Evolutionary conservation across 768 basidiomycete genomes (phyloP).

Genomic region (Suillus paluster): DNA sequence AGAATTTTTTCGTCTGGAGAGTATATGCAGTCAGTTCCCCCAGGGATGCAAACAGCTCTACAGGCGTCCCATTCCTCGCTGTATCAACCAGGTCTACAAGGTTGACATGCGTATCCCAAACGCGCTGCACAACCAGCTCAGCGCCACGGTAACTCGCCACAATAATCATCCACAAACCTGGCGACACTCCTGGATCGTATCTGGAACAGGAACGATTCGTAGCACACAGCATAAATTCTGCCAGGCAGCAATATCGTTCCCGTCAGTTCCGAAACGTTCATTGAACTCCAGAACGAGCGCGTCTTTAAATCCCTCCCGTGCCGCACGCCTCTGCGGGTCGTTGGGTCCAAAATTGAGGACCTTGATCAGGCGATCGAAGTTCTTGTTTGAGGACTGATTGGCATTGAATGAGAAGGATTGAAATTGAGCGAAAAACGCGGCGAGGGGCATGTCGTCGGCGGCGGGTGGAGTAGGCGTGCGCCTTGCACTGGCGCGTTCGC

Average conservation of each 20-base stretch:
- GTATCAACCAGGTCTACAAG: constrained; percentile 37
- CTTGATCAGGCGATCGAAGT: constrained; percentile 1
- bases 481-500: neutral
- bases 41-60: constrained; percentile 26
- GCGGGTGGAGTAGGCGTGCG: neutral
- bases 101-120: constrained; percentile 33
- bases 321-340: neutral
- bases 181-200: neutral
- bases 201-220: constrained; percentile 7
- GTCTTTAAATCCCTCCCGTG: constrained; percentile 5
- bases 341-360: neutral
- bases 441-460: neutral
- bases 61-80: constrained; percentile 13
- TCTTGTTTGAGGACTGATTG: neutral
- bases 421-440: constrained; percentile 7
- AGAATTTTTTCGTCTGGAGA: constrained; percentile 15
- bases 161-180: neutral
- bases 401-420: constrained; percentile 6
- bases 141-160: neutral
- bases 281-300: constrained; percentile 16
- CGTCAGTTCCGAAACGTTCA: constrained; percentile 13
- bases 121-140: neutral
- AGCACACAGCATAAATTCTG: constrained; percentile 9
- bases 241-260: constrained; percentile 11
- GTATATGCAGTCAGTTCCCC: constrained; percentile 29